Conservation (phyloP, 805 yeast species). For the Candida stauntonica region DNA sequence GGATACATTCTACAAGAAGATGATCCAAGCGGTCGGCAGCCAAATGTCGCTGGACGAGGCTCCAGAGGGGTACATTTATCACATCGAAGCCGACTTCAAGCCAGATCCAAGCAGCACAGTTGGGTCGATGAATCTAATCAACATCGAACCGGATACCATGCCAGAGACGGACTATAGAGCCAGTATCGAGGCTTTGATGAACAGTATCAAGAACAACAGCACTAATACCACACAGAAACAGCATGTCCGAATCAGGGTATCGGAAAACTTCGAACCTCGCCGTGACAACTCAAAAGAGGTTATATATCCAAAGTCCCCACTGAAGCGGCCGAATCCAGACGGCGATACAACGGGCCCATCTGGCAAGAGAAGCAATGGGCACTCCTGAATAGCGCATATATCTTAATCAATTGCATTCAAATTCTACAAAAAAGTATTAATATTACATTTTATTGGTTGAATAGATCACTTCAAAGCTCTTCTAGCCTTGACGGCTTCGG, state of each 20-base stretch:
- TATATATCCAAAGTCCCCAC: constrained; percentile 12
- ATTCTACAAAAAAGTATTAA: background rate
- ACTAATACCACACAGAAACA: background rate
- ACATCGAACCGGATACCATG: constrained; percentile 29
- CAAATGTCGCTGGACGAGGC: constrained; percentile 1
- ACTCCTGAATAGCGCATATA: too few species aligned
- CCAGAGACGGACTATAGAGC: constrained; percentile 12
- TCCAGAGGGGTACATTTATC: constrained; percentile 9
- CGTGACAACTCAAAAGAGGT: too few species aligned
- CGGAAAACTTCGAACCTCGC: too few species aligned
- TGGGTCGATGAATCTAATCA: constrained; percentile 9
- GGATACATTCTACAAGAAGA: constrained; percentile 1
- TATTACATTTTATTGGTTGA: background rate
- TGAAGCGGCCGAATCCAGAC: constrained; percentile 17
- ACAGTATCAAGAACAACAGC: too few species aligned
- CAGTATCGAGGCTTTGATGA: constrained; percentile 2
- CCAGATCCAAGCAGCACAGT: background rate
- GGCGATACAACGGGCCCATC: background rate
- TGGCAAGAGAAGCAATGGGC: constrained; percentile 2
- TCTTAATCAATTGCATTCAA: background rate
- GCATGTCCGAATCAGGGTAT: background rate
- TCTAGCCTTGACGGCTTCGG: constrained; percentile 81
- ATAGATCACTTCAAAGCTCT: constrained; percentile 43
- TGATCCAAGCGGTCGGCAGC: constrained; percentile 1
- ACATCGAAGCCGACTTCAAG: constrained; percentile 5